phyloP scores from a whole-genome alignment of 176 grass and related monocot species.

The Poa annua region DNA sequence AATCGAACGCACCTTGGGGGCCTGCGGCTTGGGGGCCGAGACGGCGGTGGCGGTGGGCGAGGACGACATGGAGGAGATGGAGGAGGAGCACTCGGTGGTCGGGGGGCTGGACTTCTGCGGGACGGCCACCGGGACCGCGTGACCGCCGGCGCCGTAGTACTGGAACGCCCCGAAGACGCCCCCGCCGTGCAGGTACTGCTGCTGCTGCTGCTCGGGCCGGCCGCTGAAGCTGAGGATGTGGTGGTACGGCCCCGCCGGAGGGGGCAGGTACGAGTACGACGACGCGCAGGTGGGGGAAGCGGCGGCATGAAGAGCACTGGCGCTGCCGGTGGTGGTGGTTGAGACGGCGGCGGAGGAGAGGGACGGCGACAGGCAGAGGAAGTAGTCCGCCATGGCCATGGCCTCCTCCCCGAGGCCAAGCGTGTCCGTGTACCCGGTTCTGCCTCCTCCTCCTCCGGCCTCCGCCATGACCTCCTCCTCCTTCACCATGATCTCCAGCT shows the following conservation, averaged over 20 bases:
- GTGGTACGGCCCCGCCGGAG: conserved; percentile 23
- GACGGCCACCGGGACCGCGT: conserved; percentile 2
- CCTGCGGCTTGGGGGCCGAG: conserved; percentile 34
- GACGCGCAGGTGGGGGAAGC: conserved; percentile 36
- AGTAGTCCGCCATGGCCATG: conserved; percentile 40
- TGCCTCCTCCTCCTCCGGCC: conserved; percentile 33
- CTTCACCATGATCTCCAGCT: conserved; percentile 44
- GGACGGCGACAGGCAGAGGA: conserved; percentile 48
- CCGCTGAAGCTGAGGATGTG: conserved; percentile 47
- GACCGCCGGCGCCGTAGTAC: conserved; percentile 29
- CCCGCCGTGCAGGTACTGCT: not conserved
- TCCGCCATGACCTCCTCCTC: conserved; percentile 47
- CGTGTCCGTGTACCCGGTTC: conserved; percentile 51
- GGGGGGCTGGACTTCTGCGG: conserved; percentile 58
- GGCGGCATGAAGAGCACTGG: not conserved
- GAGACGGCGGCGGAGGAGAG: conserved; percentile 40
- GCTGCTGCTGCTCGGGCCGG: conserved; percentile 26
- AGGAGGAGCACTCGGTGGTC: conserved; percentile 53
- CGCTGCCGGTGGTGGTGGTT: conserved; percentile 12
- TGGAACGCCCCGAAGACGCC: conserved; percentile 33
- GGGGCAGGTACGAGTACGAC: conserved; percentile 40
- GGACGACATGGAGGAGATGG: conserved; percentile 60
- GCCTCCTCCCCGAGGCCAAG: conserved; percentile 40
- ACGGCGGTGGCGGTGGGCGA: conserved; percentile 44
- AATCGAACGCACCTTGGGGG: conserved; percentile 33